Evolutionary conservation across 768 basidiomycete genomes (phyloP).

Genomic region (Auricularia heimuer): DNA sequence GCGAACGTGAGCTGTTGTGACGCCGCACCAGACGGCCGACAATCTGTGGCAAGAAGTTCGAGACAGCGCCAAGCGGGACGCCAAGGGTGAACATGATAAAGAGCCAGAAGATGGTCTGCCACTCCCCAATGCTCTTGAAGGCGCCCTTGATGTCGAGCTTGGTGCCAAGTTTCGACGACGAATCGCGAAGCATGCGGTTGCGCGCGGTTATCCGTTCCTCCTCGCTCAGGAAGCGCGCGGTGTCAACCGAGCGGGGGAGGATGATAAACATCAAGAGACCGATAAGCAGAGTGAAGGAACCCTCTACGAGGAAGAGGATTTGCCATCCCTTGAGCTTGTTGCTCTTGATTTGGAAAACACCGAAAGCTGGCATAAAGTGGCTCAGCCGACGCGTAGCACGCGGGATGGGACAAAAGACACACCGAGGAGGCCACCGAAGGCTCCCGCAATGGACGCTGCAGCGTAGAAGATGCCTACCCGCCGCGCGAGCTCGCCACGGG

Average conservation of each 20-base stretch:
- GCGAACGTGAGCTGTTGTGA: neutral
- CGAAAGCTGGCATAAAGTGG: slow-evolving; percentile 24
- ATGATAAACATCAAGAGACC: slow-evolving; percentile 1
- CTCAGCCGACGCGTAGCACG: no score
- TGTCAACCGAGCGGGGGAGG: slow-evolving; percentile 12
- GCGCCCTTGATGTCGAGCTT: slow-evolving; percentile 7
- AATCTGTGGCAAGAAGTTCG: slow-evolving; percentile 44
- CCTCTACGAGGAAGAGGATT: slow-evolving; percentile 45
- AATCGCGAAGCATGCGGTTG: slow-evolving; percentile 12
- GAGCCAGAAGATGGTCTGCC: slow-evolving; percentile 7
- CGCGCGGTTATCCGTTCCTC: slow-evolving; percentile 13
- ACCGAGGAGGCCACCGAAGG: slow-evolving; percentile 5
- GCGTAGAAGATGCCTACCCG: slow-evolving; percentile 42
- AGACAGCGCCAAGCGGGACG: slow-evolving; percentile 42
- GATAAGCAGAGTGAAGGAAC: slow-evolving; percentile 14
- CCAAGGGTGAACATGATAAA: slow-evolving; percentile 11
- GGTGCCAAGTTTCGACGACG: slow-evolving; percentile 9
- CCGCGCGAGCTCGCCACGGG: slow-evolving; percentile 40
- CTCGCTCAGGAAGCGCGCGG: slow-evolving; percentile 12
- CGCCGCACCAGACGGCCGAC: slow-evolving; percentile 26
- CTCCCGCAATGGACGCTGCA: slow-evolving; percentile 10
- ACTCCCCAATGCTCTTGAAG: slow-evolving; percentile 5
- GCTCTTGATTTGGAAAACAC: slow-evolving; percentile 37
- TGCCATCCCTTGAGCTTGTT: slow-evolving; percentile 39
- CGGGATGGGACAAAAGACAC: neutral